Evolutionary conservation across 495 filamentous ascomycete genomes (phyloP).

Genomic region (Cercophora newfieldiana): DNA sequence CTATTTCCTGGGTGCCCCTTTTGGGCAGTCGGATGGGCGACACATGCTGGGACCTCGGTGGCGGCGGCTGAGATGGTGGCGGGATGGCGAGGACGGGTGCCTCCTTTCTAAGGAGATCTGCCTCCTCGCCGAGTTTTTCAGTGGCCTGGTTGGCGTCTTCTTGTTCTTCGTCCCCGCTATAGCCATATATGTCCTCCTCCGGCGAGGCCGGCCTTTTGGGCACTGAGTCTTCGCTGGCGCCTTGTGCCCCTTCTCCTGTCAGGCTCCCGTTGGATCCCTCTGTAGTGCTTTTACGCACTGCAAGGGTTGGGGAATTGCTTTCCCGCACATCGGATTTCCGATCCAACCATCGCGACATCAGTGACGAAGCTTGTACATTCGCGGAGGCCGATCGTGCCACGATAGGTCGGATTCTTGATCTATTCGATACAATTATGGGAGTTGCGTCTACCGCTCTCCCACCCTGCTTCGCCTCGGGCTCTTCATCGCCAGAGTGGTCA

Average conservation of each 20-base stretch:
- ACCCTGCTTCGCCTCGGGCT: background rate
- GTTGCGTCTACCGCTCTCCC: background rate
- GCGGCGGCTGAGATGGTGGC: slow-evolving; percentile 40
- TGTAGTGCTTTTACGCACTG: background rate
- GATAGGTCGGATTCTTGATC: background rate
- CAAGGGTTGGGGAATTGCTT: too few species aligned
- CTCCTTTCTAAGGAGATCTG: slow-evolving; percentile 22
- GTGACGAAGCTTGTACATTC: background rate
- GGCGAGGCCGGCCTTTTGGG: background rate
- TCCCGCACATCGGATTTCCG: slow-evolving; percentile 12
- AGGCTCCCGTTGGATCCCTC: background rate
- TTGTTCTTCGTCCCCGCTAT: background rate
- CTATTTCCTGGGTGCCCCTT: slow-evolving; percentile 65
- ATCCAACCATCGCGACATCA: slow-evolving; percentile 28
- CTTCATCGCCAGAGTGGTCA: background rate
- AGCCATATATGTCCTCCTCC: background rate
- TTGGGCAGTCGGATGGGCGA: slow-evolving; percentile 43
- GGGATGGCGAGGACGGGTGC: slow-evolving; percentile 37
- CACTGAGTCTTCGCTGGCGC: background rate
- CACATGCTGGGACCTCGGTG: slow-evolving; percentile 19
- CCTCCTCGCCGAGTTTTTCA: background rate
- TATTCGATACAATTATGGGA: slow-evolving; percentile 8
- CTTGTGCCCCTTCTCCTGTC: background rate
- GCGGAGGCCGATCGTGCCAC: slow-evolving; percentile 1
- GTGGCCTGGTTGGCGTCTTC: background rate